phyloP scores from a whole-genome alignment of 305 asterid species.

The Fraxinus albicans region DNA sequence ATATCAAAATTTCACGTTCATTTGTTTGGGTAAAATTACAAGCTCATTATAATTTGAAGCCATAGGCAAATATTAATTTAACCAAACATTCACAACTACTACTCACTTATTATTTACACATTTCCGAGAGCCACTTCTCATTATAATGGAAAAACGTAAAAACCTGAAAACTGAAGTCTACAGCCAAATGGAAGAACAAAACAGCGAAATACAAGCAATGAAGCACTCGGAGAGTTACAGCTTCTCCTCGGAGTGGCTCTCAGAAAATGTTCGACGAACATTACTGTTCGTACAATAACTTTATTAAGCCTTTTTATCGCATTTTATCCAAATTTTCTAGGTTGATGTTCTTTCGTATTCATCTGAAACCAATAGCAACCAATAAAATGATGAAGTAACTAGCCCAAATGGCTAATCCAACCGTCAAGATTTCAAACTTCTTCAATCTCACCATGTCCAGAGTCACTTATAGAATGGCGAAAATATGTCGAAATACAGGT shows the following conservation, averaged over 20 bases:
- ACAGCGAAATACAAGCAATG: background rate
- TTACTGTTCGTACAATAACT: background rate
- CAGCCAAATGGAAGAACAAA: background rate
- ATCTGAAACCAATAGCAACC: background rate
- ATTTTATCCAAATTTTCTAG: slow-evolving; percentile 3
- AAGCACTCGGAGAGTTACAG: background rate
- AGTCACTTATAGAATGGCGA: background rate
- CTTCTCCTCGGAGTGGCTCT: background rate
- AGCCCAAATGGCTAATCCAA: slow-evolving; percentile 1
- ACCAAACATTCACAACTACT: background rate
- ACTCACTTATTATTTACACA: background rate
- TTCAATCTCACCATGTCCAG: background rate
- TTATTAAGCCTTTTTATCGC: background rate
- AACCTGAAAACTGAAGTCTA: background rate
- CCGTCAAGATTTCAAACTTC: background rate
- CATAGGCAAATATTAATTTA: background rate
- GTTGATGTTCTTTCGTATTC: slow-evolving; percentile 4
- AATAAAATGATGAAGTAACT: slow-evolving; percentile 10
- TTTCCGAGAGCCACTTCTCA: background rate
- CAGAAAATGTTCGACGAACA: background rate
- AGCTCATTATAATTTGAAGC: background rate
- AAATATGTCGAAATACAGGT: background rate
- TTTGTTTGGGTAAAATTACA: background rate
- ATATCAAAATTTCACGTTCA: background rate
- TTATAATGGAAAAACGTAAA: no score